phyloP scores from a whole-genome alignment of 805 yeast genomes.

The Cyberlindnera sargentensis region DNA sequence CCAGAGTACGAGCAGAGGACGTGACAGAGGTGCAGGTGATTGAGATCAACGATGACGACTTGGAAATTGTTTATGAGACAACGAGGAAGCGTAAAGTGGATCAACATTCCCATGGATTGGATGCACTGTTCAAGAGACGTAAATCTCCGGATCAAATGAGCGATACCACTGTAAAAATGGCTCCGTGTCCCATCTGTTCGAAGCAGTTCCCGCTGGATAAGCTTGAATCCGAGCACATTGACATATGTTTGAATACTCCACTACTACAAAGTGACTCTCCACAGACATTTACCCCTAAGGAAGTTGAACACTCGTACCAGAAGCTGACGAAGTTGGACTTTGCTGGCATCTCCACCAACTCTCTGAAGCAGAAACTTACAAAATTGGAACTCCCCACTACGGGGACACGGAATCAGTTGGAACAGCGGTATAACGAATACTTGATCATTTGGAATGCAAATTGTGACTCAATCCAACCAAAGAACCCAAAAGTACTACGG shows the following conservation, averaged over 20 bases:
- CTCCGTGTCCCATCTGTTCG: constrained; percentile 60
- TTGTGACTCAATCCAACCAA: constrained; percentile 64
- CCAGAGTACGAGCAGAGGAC: no score
- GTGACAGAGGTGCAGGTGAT: constrained; percentile 2
- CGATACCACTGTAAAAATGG: constrained; percentile 21
- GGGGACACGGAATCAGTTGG: constrained; percentile 62
- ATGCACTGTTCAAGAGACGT: constrained; percentile 13
- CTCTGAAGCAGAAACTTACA: constrained; percentile 53
- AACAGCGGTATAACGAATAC: constrained; percentile 69
- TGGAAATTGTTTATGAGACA: constrained; percentile 24
- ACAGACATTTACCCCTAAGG: constrained; percentile 19
- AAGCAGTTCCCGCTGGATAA: constrained; percentile 42
- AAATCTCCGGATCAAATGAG: constrained; percentile 2
- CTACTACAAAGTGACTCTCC: constrained; percentile 2
- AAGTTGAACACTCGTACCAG: constrained; percentile 23
- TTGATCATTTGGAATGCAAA: constrained; percentile 76
- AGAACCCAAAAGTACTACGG: constrained; percentile 45
- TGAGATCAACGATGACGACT: constrained; percentile 13
- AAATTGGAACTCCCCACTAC: constrained; percentile 47
- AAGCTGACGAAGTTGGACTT: constrained; percentile 61
- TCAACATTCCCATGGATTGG: constrained; percentile 6
- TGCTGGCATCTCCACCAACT: constrained; percentile 47
- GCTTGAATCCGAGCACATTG: constrained; percentile 52
- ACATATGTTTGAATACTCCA: constrained; percentile 40
- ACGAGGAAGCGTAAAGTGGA: constrained; percentile 15